Evolutionary conservation across 2,329 filamentous ascomycete species (phyloP), one percentile per base, ranked within the genome.

Genomic region (Aspergillus spinulosporus): DNA sequence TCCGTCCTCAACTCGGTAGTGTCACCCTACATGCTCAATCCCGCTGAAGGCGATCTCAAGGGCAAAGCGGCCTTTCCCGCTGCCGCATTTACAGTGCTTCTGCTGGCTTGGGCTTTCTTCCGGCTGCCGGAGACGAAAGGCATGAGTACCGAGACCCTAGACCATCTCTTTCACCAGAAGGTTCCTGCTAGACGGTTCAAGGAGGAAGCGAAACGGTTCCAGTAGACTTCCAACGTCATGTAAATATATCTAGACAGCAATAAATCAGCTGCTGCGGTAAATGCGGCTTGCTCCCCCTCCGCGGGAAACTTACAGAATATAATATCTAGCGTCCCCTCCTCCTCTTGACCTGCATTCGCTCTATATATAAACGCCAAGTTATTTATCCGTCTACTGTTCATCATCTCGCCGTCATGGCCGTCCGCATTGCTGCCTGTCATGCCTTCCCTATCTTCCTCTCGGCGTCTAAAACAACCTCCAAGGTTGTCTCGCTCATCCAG

Each of bases 381-480:
- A 21, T 21, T 21, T 21, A 21, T 21, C 21, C 21, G 21, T 21
- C 21, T 21, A 21, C 21, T 21, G 21, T 21, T 21, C 21, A 21
- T 21, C 21, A 21, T 21, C 21, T 21, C 21, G 21, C 21, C 21
- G 21, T 21, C 21, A 34, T 34, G 31, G 8, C 29, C 46, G 37
- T 15, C 37, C 31, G 74, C 14, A 39, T 48, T 15, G 52, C 52
- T 2, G 45, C 45, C 29, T 49, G 45, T 49, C 76, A 78, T 56
- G 68, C 64, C 5, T 64, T 76, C 1, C 79, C 81, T 0, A 61
- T 80, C 45, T 80, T 82, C 59, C 75, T 84, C 9, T 77, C 74
- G 0, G 76, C 80, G 2, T 65, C 62, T 4, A 62, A 68, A 6
- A 83, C 81, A 0, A 78, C 78, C 1, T 58, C 76, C 5, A 83